Evolutionary conservation across 78 protist species (phyloP).

Genomic region (Planoprotostelium fungivorum): DNA sequence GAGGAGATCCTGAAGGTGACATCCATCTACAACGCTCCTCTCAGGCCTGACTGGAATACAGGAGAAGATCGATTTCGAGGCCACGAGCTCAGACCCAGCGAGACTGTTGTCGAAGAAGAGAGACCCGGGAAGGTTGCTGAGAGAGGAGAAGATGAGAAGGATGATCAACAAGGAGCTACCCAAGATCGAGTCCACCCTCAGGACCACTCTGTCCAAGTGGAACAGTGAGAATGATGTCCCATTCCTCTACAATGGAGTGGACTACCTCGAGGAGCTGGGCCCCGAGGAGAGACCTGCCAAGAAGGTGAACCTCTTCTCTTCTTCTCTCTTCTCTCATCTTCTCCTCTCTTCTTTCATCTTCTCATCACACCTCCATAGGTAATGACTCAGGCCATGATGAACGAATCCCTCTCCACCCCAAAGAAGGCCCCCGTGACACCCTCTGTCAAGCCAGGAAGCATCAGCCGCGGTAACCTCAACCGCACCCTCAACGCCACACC

Average conservation of each 20-base stretch:
- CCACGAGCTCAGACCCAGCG: not conserved
- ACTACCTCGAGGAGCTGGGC: not conserved
- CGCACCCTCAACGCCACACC: not conserved
- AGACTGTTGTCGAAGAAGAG: not conserved
- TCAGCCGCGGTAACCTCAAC: not conserved
- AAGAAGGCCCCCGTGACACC: not conserved
- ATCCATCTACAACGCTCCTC: not conserved
- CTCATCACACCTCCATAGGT: no score
- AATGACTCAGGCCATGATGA: no score
- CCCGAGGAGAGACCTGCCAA: not conserved
- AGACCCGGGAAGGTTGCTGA: not conserved
- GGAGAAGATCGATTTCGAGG: not conserved
- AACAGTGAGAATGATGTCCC: not conserved
- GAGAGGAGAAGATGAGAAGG: conserved; percentile 1
- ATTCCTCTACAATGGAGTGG: not conserved
- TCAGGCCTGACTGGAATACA: not conserved
- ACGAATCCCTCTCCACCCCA: not conserved
- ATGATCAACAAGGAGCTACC: conserved; percentile 4
- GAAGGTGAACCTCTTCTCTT: no score
- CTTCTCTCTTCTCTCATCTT: no score
- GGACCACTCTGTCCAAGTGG: not conserved
- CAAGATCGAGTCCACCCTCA: not conserved
- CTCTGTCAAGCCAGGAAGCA: not conserved
- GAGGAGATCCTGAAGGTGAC: not conserved
- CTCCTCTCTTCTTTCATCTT: no score